These are phyloP conservation scores for Coccinonectria pachysandricola DNA, from an alignment of 2,329 filamentous ascomycete species.

Conservation along the genomic window DNA sequence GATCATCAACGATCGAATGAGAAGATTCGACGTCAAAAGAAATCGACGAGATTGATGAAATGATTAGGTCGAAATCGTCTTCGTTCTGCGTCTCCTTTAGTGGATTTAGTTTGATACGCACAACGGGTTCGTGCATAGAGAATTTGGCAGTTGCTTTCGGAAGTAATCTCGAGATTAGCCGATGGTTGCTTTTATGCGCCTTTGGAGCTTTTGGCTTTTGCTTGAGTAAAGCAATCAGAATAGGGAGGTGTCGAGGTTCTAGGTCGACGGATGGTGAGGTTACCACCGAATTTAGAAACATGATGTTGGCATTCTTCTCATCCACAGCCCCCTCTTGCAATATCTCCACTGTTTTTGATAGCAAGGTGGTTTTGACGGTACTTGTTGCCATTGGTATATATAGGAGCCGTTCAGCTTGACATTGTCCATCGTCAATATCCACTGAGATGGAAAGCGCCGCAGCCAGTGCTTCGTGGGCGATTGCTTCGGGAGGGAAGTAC, in stretches of 20 bases:
- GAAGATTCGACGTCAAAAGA: conserved; percentile 91
- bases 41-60: conserved; percentile 88
- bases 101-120: conserved; percentile 79
- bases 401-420: conserved; percentile 73
- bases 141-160: conserved; percentile 93
- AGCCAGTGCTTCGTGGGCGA: conserved; percentile 87
- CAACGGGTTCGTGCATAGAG: conserved; percentile 90
- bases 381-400: conserved; percentile 98
- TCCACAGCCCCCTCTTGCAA: conserved; percentile 59
- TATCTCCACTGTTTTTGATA: conserved; percentile 84
- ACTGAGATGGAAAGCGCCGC: conserved; percentile 89
- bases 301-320: conserved; percentile 88
- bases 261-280: conserved; percentile 93
- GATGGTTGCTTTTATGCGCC: conserved; percentile 35
- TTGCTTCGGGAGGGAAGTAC: conserved; percentile 90
- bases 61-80: conserved; percentile 88
- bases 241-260: conserved; percentile 80
- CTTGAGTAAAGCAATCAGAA: conserved; percentile 68
- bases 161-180: conserved; percentile 79
- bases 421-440: conserved; percentile 81
- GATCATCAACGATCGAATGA: conserved; percentile 74
- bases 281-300: conserved; percentile 92
- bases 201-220: conserved; percentile 31
- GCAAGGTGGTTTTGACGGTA: conserved; percentile 84
- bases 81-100: conserved; percentile 53